phyloP scores from a whole-genome alignment of 345 rosid genomes.

The Arabis alpina region DNA sequence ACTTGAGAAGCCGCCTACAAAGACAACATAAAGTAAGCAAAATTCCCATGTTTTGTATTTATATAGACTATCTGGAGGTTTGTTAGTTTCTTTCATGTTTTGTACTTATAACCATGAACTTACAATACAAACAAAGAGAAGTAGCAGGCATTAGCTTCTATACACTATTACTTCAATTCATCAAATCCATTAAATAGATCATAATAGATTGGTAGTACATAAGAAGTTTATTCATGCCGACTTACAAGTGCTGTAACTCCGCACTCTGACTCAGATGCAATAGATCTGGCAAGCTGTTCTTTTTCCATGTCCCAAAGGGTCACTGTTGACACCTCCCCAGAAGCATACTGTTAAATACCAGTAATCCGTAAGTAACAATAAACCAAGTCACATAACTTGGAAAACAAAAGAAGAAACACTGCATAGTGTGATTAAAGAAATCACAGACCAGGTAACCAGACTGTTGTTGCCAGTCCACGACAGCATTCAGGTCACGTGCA shows the following conservation, averaged over 20 bases:
- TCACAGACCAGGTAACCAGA: constrained; percentile 89
- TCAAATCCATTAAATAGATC: constrained; percentile 4
- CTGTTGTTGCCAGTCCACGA: constrained; percentile 99
- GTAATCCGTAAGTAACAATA: constrained; percentile 27
- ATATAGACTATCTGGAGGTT: constrained; percentile 15
- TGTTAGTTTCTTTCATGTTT: constrained; percentile 11
- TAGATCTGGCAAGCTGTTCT: constrained; percentile 75
- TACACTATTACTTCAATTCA: constrained; percentile 1
- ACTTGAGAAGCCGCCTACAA: constrained; percentile 96
- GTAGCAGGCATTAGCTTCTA: constrained; percentile 1
- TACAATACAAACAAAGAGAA: constrained; percentile 11
- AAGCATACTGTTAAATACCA: constrained; percentile 66
- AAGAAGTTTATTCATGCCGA: constrained; percentile 33
- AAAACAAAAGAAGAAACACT: constrained; percentile 22
- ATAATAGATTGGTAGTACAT: constrained; percentile 13
- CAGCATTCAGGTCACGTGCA: constrained; percentile 77
- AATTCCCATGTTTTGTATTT: neutral
- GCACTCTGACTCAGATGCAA: constrained; percentile 74
- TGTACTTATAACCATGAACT: constrained; percentile 20
- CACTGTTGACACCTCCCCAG: constrained; percentile 85
- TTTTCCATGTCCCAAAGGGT: constrained; percentile 92
- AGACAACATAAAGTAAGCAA: constrained; percentile 23
- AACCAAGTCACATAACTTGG: neutral
- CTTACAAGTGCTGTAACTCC: constrained; percentile 87
- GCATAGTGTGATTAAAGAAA: constrained; percentile 13